Evolutionary conservation across 2,329 filamentous ascomycete genomes (phyloP).

Genomic region (Ciborinia camelliae): DNA sequence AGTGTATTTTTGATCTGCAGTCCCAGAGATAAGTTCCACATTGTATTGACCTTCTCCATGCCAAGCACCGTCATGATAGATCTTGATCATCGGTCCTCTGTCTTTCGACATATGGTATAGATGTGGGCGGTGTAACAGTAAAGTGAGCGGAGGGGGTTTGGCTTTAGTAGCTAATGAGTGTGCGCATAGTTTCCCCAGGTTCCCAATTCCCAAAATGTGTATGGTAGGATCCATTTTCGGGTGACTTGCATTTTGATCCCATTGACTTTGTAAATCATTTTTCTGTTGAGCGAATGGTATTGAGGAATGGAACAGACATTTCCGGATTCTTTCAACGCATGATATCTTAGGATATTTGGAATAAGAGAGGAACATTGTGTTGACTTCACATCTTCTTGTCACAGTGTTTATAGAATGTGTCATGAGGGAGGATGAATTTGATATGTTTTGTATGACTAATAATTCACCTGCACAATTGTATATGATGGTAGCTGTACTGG

Average conservation of each 20-base stretch:
- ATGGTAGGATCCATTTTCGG: slow-evolving; percentile 42
- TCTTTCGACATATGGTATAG: slow-evolving; percentile 48
- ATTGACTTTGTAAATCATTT: not conserved
- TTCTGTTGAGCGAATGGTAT: not conserved
- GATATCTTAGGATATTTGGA: not conserved
- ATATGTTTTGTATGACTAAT: not conserved
- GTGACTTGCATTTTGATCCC: not conserved
- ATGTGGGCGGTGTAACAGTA: slow-evolving; percentile 67
- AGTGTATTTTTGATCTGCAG: not conserved
- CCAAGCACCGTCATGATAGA: slow-evolving; percentile 27
- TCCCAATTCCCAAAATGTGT: slow-evolving; percentile 76
- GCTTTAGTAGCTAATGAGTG: slow-evolving; percentile 57
- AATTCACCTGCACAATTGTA: not conserved
- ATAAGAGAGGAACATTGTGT: not conserved
- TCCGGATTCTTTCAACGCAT: not conserved
- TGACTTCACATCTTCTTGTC: not conserved
- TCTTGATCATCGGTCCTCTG: slow-evolving; percentile 23
- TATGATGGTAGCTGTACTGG: not conserved
- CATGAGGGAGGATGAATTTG: not conserved
- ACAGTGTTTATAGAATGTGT: not conserved
- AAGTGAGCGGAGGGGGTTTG: slow-evolving; percentile 67
- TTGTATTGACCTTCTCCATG: slow-evolving; percentile 28
- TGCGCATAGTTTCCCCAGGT: slow-evolving; percentile 76
- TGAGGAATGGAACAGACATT: not conserved
- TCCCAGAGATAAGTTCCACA: slow-evolving; percentile 21